Base-by-base conservation (phyloP, 306 rosid genomes). In the Quercus cerris region DNA sequence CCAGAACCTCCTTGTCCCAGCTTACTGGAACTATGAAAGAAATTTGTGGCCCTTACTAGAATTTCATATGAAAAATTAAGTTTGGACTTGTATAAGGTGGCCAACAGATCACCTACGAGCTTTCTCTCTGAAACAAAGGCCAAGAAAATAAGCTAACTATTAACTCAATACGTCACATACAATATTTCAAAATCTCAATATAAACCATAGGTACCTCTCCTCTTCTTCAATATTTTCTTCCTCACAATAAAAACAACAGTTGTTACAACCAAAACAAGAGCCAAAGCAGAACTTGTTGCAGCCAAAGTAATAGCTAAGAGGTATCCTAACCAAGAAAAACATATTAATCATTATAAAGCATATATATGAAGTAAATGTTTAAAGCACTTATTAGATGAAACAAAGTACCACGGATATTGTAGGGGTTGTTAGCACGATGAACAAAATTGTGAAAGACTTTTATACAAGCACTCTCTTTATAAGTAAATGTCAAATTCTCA, bases 1-100 rank as follows among this genome's bases (percentile, higher is more conserved):
- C 97, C 97, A 18, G 97, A 92, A 27, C 94, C 97, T 58, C 94
- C 97, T 85, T 92, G 94, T 75, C 97, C 97, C 13, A 92, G 87
- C 79, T 90, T 90, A 80, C 84, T 90, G 72, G 89, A 80, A 27
- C 62, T 62, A 44, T 86, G 80, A 73, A 90, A 92, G 88, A 79
- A 92, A 83, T 90, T 80, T 59, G 94, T 85, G 59, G 97, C 94
- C 75, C 62, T 88, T 71, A 90, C 97, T 15, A 92, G 94, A 74
- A 87, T 80, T 77, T 90, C 97, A 63, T 92, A 92, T 7, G 91
- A 55, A 81, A 73, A 71, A 83, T 82, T 87, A 70, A 92, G 89
- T 79, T 84, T 86, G 83, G 97, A 92, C 61, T 86, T 84, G 61
- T 82, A 78, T 83, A 87, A 82, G 5, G 78, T 72, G 57, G 81